phyloP scores from a whole-genome alignment of 2,329 filamentous ascomycete species.

The Plenodomus lindquistii region DNA sequence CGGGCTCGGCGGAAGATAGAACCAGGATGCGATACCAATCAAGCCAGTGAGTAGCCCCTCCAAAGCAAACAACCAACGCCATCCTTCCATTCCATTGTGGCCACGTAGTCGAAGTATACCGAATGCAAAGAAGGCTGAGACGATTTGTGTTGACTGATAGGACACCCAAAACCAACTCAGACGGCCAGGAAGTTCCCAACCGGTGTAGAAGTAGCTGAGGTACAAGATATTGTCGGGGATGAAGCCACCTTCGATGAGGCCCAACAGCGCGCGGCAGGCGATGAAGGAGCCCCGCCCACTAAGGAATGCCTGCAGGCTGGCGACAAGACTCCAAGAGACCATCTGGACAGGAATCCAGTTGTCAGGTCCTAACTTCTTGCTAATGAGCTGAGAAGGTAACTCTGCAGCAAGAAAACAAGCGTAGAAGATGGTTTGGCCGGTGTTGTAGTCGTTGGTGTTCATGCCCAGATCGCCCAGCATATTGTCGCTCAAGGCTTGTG shows the following conservation, averaged over 20 bases:
- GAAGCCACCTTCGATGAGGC: constrained; percentile 56
- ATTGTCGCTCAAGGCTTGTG: constrained; percentile 43
- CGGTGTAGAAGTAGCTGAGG: constrained; percentile 76
- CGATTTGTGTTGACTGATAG: constrained; percentile 60
- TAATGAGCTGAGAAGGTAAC: constrained; percentile 52
- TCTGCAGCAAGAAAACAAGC: constrained; percentile 71
- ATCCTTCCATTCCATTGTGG: constrained; percentile 55
- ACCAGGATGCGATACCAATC: constrained; percentile 43
- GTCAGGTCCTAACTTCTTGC: constrained; percentile 52
- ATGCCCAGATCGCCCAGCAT: constrained; percentile 37
- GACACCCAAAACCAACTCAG: constrained; percentile 73
- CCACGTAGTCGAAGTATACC: constrained; percentile 57
- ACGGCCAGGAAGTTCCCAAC: constrained; percentile 68
- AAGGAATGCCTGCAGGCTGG: constrained; percentile 73
- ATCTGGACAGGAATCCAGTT: constrained; percentile 49
- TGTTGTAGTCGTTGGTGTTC: constrained; percentile 46
- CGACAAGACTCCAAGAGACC: constrained; percentile 52
- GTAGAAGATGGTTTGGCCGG: constrained; percentile 66
- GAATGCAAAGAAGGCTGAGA: constrained; percentile 61
- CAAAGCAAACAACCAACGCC: constrained; percentile 60
- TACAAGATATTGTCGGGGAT: constrained; percentile 69
- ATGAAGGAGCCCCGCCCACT: constrained; percentile 51
- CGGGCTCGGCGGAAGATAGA: constrained; percentile 56
- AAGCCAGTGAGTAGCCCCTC: constrained; percentile 44
- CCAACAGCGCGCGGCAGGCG: constrained; percentile 49